Evolutionary conservation across 805 yeast genomes (phyloP), one percentile per base, ranked within the genome.

Genomic region (Wickerhamomyces xylosicus): DNA sequence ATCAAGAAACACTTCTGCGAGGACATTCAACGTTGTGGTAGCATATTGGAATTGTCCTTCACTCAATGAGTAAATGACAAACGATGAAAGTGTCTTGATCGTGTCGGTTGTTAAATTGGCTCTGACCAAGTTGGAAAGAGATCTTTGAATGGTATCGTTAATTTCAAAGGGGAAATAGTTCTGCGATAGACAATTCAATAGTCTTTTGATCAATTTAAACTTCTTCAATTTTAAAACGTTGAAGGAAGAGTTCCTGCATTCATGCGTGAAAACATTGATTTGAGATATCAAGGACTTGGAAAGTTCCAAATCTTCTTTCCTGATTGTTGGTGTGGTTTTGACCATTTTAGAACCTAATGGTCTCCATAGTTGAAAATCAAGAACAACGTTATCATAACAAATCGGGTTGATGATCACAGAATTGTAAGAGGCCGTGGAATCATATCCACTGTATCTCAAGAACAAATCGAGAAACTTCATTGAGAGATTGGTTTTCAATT

Each of bases 291-390:
- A 56, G 39, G 68, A 71, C 36, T 72, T 62, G 38, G 77, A 61
- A 0, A 77, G 64, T 31, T 72, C 77, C 3, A 59, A 47, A 16
- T 54, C 57, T 1, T 54, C 52, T 2, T 46, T 45, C 13, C 38
- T 38, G 1, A 46, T 42, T n/a, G 47, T 44, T 5, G 42, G 47
- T 17, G 29, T 17, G 3, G 20, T 16, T 15, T 9, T 11, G 9
- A 25, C 14, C 5, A 25, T 25, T 15, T 33, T 19, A 15, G 34
- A 19, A 4, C 37, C 20, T 2, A 34, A 19, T 19, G 58, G 59
- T 40, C 64, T 64, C 74, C 85, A 79, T 17, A 74, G 61, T 39
- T 76, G 81, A 44, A 81, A 67, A 44, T 85, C 87, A 16, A 77
- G 64, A 31, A 83, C 64, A 34, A 85, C 53, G 2, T 65, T 57